A percentile compares a stretch with the other conserved stretches of the same genome.
Evolutionary conservation across 768 basidiomycete genomes (phyloP).

Genomic region (Dioszegia aurantiaca): DNA sequence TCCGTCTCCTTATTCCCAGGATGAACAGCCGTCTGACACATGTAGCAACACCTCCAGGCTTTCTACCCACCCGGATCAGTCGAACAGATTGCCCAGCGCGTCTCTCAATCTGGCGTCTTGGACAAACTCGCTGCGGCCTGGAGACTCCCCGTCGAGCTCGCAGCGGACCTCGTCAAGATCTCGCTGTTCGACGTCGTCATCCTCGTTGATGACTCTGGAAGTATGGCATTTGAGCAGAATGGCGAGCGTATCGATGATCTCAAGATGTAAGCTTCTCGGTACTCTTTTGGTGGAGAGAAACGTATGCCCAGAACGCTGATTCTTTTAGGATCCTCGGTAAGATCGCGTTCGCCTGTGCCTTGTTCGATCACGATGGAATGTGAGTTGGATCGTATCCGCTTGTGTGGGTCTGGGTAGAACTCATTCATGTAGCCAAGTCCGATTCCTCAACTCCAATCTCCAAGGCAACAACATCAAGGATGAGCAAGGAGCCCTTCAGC

Average conservation of each 20-base stretch:
- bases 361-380: conserved; percentile 55
- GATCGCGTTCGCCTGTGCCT: conserved; percentile 49
- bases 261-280: conserved; percentile 49
- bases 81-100: conserved; percentile 50
- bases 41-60: conserved; percentile 50
- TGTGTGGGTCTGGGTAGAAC: too few relatives aligned
- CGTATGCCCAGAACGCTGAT: conserved; percentile 24
- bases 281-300: too few relatives aligned
- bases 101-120: conserved; percentile 49
- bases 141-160: conserved; percentile 53
- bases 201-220: conserved; percentile 46
- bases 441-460: conserved; percentile 53
- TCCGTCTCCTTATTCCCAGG: neutral
- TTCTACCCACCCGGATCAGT: conserved; percentile 53
- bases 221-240: conserved; percentile 53
- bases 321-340: conserved; percentile 45
- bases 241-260: conserved; percentile 55
- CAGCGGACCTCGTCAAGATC: conserved; percentile 51
- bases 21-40: conserved; percentile 1
- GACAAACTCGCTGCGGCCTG: conserved; percentile 47
- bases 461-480: conserved; percentile 53
- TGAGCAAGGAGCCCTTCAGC: conserved; percentile 47
- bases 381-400: too few relatives aligned
- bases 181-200: conserved; percentile 52
- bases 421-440: conserved; percentile 44